Conservation (phyloP, 305 asterid species). For the Fraxinus floribunda region DNA sequence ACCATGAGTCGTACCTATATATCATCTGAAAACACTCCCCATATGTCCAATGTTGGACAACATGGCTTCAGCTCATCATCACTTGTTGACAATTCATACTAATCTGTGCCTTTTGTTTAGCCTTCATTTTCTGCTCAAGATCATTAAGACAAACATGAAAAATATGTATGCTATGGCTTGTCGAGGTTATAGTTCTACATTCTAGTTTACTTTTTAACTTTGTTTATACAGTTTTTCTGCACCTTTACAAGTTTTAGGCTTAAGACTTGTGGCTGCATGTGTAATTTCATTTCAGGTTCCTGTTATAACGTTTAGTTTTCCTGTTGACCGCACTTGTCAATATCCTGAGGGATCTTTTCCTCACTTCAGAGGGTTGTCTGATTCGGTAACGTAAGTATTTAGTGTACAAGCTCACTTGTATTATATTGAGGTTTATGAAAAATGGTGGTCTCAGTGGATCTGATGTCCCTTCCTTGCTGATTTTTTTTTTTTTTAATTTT, state of each 20-base stretch:
- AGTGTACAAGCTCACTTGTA: conserved; percentile 5
- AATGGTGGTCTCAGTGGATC: not conserved
- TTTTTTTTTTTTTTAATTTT: conserved; percentile 18
- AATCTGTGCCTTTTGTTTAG: not conserved
- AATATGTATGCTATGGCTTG: not conserved
- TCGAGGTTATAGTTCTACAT: not conserved
- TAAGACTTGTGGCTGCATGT: conserved; percentile 27
- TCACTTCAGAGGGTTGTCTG: conserved; percentile 85
- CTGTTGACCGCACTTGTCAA: conserved; percentile 84
- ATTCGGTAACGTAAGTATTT: conserved; percentile 81
- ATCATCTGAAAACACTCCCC: not conserved
- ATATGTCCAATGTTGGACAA: not conserved
- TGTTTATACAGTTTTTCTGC: not conserved
- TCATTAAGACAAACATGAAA: not conserved
- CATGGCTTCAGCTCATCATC: not conserved
- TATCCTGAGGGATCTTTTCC: conserved; percentile 88
- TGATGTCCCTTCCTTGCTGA: conserved; percentile 21
- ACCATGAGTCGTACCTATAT: not conserved
- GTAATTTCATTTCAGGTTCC: conserved; percentile 70
- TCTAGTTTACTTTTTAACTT: not conserved
- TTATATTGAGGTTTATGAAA: conserved; percentile 1
- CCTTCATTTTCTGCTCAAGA: not conserved
- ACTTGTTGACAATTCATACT: not conserved
- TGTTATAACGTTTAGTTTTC: conserved; percentile 81
- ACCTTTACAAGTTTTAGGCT: not conserved